Evolutionary conservation across 2,329 filamentous ascomycete genomes (phyloP), one percentile per base, ranked within the genome.

Genomic region (Volutella citrinella): DNA sequence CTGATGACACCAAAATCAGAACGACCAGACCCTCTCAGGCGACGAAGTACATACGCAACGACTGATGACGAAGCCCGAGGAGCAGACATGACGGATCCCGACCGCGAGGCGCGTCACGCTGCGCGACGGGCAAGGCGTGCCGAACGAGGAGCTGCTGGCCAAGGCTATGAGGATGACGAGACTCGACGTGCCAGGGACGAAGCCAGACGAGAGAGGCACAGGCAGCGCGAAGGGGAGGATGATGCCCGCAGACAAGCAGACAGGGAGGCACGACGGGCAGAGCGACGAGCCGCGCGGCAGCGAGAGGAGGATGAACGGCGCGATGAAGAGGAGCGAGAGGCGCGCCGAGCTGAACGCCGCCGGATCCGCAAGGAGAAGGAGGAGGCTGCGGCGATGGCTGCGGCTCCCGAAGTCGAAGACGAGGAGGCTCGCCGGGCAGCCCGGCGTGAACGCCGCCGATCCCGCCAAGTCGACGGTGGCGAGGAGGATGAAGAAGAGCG

Each of bases 71-170:
- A 76, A 35, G 61, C 37, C 7, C 23, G 50, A 19, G 41, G 68
- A 18, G 62, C 56, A 9, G 57, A 63, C 7, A 64, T 68, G 37
- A 65, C 72, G 4, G 77, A 80, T 12, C 66, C 70, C 19, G 78
- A 82, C 10, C 66, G 70, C 17, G 82, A 85, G 55, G 77, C 74
- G 15, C 74, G 78, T 29, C 73, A 72, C 27, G 78, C 76, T 19
- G 78, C 79, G 36, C 77, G 82, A n/a, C 74, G 73, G 36, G 72
- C 77, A 3, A 73, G 69, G 32, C 73, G 72, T 7, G 68, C 67
- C 5, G 52, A 50, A 4, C 51, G 46, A 24, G 37, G 34, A 9
- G 46, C 43, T 17, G 75, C 81, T 34, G 79, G 82, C 30, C 66
- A 72, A 6, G 73, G 74, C 30, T 67, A 66, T 13, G 68, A 65